A percentile compares a stretch with the other conserved stretches of the same genome.
These are phyloP conservation scores for Isoetes engelmannii DNA, from an alignment of 83 land plant genomes.

Conservation along the genomic window DNA sequence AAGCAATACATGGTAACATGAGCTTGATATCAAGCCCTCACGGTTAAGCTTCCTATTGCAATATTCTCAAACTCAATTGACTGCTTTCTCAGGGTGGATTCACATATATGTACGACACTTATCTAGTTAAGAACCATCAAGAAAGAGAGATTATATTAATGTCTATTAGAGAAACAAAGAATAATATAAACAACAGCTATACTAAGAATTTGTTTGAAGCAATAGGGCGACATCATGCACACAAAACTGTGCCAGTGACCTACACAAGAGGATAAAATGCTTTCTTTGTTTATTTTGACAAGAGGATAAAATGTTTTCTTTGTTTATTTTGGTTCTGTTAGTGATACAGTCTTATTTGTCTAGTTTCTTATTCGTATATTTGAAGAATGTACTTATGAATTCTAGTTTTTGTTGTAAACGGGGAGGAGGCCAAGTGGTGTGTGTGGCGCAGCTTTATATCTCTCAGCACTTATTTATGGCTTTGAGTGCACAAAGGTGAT, in stretches of 20 bases:
- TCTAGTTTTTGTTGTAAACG: slow-evolving; percentile 40
- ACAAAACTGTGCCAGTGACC: slow-evolving; percentile 98
- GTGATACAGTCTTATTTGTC: too few relatives aligned
- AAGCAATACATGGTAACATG: background rate
- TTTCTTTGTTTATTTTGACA: too few relatives aligned
- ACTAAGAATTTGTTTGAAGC: background rate
- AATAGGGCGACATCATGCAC: slow-evolving; percentile 14
- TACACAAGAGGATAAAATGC: too few relatives aligned
- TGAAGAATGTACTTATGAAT: too few relatives aligned
- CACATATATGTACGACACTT: slow-evolving; percentile 81
- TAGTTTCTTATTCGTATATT: too few relatives aligned
- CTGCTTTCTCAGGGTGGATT: slow-evolving; percentile 74
- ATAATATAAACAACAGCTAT: background rate
- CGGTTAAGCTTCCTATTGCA: slow-evolving; percentile 81
- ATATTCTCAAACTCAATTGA: slow-evolving; percentile 89
- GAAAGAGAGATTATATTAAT: too few relatives aligned
- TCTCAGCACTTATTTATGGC: slow-evolving; percentile 83
- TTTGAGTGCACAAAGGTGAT: slow-evolving; percentile 67
- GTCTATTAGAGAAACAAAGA: background rate
- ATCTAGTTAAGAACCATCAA: slow-evolving; percentile 28
- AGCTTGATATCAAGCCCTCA: slow-evolving; percentile 23
- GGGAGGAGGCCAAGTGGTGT: slow-evolving; percentile 97
- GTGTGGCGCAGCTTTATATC: slow-evolving; percentile 80
- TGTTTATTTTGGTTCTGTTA: too few relatives aligned
- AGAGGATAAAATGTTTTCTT: too few relatives aligned